Evolutionary conservation across 1,284 basidiomycete species (phyloP), one percentile per base, ranked within the genome.

Genomic region (Marasmius sp.): DNA sequence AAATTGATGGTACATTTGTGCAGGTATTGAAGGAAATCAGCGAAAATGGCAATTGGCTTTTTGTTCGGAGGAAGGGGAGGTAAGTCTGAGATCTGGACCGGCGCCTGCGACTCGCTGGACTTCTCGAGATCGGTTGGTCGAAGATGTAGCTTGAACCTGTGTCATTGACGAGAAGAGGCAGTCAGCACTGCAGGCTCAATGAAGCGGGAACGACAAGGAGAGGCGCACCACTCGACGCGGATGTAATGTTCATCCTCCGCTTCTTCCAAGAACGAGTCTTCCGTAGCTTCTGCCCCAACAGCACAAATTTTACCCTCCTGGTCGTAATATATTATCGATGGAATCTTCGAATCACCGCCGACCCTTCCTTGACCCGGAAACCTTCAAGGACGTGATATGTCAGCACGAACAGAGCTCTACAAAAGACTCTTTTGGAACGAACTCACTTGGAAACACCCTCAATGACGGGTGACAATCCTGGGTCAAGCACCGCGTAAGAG

Each of bases 251-350:
- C 5, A n/a, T 54, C 52, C 16, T 81, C 80, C 0, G 80, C 80
- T 56, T 70, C 69, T 20, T 79, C 73, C n/a, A 75, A 68, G 41
- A 79, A 72, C 20, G 72, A 74, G 39, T 81, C 79, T 18, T 74
- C 71, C n/a, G 74, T 68, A 0, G 83, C 81, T 65, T 86, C 84
- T 8, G 85, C 83, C 14, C 86, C 85, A 45, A 79, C 76, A 5
- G 83, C 82, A 52, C 75, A 71, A n/a, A 81, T 74, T 0, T 65
- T 68, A 0, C 85, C 84, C 6, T 72, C 64, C n/a, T 67, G 66
- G 63, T 81, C 79, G 66, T 87, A 87, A 65, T 79, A 85, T 11
- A 87, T 70, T 33, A 85, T 73, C 0, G 84, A 81, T 6, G 85
- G 85, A 34, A 87, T 84, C 69, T 86, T 87, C 8, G 77, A 80